phyloP scores from a whole-genome alignment of 2,329 filamentous ascomycete genomes.

The Ophiognomonia clavigignenti-juglandacearum region DNA sequence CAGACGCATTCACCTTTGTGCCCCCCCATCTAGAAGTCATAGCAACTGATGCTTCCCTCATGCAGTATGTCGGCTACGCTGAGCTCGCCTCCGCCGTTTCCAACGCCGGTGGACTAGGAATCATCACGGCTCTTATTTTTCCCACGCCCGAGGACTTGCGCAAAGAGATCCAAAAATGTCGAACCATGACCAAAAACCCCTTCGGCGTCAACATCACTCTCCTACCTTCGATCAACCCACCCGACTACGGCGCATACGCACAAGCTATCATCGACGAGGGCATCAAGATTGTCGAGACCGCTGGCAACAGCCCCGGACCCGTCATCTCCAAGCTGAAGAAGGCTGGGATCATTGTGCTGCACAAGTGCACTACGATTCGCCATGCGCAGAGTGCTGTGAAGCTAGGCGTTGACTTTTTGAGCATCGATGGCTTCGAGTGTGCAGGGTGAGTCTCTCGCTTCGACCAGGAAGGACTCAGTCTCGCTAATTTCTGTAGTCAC shows the following conservation, averaged over 20 bases:
- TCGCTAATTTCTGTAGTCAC: slow-evolving; percentile 54
- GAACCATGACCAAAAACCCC: slow-evolving; percentile 69
- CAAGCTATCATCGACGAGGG: slow-evolving; percentile 92
- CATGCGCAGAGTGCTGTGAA: slow-evolving; percentile 90
- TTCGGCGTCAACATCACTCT: slow-evolving; percentile 96
- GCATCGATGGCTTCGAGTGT: slow-evolving; percentile 97
- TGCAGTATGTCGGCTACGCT: slow-evolving; percentile 77
- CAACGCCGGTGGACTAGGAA: slow-evolving; percentile 77
- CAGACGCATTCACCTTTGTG: background rate
- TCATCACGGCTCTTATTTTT: slow-evolving; percentile 87
- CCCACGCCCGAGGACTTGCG: slow-evolving; percentile 87
- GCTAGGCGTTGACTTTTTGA: slow-evolving; percentile 92
- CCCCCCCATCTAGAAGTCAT: background rate
- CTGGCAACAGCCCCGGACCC: slow-evolving; percentile 65
- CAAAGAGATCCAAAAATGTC: slow-evolving; percentile 86
- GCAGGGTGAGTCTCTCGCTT: slow-evolving; percentile 50
- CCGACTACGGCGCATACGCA: slow-evolving; percentile 88
- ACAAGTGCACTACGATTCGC: slow-evolving; percentile 93
- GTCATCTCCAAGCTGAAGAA: slow-evolving; percentile 81
- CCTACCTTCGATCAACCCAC: slow-evolving; percentile 81
- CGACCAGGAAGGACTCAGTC: too few species aligned
- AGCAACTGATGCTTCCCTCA: background rate
- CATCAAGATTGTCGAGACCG: slow-evolving; percentile 74
- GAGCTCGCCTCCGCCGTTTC: slow-evolving; percentile 72
- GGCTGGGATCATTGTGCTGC: slow-evolving; percentile 72